Percentiles rank a stretch among this genome's conserved stretches.
These are phyloP conservation scores for Chrysopogon serrulatus DNA, from an alignment of 176 grass and related monocot species.

Conservation along the genomic window DNA sequence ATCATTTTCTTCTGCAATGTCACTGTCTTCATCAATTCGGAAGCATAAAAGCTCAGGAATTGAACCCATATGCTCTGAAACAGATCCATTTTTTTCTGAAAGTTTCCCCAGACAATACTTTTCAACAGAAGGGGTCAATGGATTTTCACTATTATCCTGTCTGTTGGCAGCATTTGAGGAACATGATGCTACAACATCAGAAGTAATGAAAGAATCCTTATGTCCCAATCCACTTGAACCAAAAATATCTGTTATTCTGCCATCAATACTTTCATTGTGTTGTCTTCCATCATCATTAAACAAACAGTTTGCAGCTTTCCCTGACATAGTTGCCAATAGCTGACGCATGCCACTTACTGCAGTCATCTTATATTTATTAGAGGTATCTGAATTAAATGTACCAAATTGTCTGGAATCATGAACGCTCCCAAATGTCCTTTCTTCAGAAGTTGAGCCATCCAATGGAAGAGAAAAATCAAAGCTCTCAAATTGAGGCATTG, in stretches of 20 bases:
- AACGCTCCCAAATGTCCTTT: slow-evolving; percentile 15
- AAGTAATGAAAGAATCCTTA: slow-evolving; percentile 35
- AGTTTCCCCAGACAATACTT: slow-evolving; percentile 51
- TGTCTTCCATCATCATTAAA: slow-evolving; percentile 30
- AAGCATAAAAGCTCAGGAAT: slow-evolving; percentile 70
- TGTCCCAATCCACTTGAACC: slow-evolving; percentile 42
- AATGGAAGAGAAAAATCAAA: slow-evolving; percentile 29
- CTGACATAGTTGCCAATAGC: slow-evolving; percentile 43
- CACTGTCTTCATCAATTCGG: slow-evolving; percentile 76
- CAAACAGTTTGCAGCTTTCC: slow-evolving; percentile 39
- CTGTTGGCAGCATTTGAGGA: slow-evolving; percentile 31
- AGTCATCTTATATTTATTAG: slow-evolving; percentile 36
- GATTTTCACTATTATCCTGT: slow-evolving; percentile 30
- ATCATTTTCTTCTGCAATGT: slow-evolving; percentile 53
- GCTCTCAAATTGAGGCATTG: slow-evolving; percentile 42
- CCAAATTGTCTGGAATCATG: slow-evolving; percentile 24
- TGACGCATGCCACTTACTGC: slow-evolving; percentile 26
- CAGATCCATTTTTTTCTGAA: slow-evolving; percentile 40
- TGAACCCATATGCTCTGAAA: slow-evolving; percentile 49
- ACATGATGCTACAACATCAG: slow-evolving; percentile 34
- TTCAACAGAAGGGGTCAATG: slow-evolving; percentile 62
- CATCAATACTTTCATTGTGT: slow-evolving; percentile 27
- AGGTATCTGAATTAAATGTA: slow-evolving; percentile 17
- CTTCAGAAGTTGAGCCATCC: slow-evolving; percentile 16
- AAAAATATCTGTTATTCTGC: slow-evolving; percentile 24